Evolutionary conservation across 257 asterid species (phyloP).

Genomic region (Nicotiana benthamiana): DNA sequence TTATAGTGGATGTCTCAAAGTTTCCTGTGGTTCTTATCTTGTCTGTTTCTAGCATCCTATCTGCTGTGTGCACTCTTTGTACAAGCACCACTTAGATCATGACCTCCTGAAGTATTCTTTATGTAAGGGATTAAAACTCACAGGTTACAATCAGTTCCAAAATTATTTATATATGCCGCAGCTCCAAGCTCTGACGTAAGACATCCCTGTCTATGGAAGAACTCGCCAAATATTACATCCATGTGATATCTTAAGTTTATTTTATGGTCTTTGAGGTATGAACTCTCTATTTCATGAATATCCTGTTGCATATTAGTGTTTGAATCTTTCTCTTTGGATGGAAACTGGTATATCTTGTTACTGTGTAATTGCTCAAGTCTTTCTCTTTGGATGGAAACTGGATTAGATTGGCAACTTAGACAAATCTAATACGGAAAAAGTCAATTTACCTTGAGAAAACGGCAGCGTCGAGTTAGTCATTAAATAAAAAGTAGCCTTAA

Average conservation of each 20-base stretch:
- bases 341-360: not conserved
- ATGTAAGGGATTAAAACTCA: not conserved
- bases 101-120: not conserved
- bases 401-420: not conserved
- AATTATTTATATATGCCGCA: not conserved
- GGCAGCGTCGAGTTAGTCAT: not conserved
- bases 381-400: not conserved
- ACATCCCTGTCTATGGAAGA: not conserved
- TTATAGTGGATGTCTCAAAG: not conserved
- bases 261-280: not conserved
- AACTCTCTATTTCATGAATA: not conserved
- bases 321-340: not conserved
- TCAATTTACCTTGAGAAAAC: not conserved
- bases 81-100: not conserved
- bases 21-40: constrained; percentile 4
- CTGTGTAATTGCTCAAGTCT: too few species aligned
- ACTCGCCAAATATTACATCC: not conserved
- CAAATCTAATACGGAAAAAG: not conserved
- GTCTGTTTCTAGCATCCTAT: not conserved
- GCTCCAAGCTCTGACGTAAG: not conserved
- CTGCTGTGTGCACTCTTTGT: not conserved
- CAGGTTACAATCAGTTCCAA: not conserved
- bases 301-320: not conserved
- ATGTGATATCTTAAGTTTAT: not conserved
- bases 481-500: not conserved